Conservation (phyloP, 345 rosid genomes). For the Populus davidiana region DNA sequence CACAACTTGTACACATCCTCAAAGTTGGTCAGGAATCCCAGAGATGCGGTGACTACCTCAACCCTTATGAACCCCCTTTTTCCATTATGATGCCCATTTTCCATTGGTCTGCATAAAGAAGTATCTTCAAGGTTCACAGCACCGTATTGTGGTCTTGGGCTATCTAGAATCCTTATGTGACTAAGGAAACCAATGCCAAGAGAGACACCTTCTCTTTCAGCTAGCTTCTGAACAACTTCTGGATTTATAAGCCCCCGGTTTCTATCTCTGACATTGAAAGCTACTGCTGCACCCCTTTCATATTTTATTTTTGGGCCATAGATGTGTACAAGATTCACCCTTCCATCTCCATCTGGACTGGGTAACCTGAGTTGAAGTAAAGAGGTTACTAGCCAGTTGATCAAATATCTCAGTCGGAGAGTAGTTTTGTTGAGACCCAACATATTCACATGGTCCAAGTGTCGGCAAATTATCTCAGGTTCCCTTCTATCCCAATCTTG, state of each 20-base stretch:
- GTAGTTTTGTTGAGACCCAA: slow-evolving; percentile 97
- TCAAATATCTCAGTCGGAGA: slow-evolving; percentile 66
- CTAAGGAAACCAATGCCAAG: slow-evolving; percentile 88
- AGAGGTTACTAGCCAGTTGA: slow-evolving; percentile 97
- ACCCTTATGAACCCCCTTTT: slow-evolving; percentile 65
- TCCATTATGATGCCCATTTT: slow-evolving; percentile 53
- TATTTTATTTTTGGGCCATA: slow-evolving; percentile 97
- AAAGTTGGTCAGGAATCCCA: slow-evolving; percentile 89
- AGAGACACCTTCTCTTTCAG: slow-evolving; percentile 86
- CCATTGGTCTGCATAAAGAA: slow-evolving; percentile 66
- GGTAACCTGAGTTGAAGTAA: slow-evolving; percentile 79
- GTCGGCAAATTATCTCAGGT: slow-evolving; percentile 77
- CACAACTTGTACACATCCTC: slow-evolving; percentile 93
- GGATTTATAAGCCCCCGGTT: slow-evolving; percentile 76
- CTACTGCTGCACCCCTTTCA: slow-evolving; percentile 93
- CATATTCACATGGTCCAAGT: slow-evolving; percentile 87
- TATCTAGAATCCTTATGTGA: slow-evolving; percentile 71
- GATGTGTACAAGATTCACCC: slow-evolving; percentile 72
- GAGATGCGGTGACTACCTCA: slow-evolving; percentile 94
- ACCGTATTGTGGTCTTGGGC: slow-evolving; percentile 48
- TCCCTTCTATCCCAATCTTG: slow-evolving; percentile 78
- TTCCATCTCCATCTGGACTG: slow-evolving; percentile 49
- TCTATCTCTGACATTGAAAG: slow-evolving; percentile 78
- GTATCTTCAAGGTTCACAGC: slow-evolving; percentile 50
- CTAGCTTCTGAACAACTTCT: slow-evolving; percentile 84